Evolutionary conservation across 148 eudicot species (phyloP).

Genomic region (Beta vulgaris): DNA sequence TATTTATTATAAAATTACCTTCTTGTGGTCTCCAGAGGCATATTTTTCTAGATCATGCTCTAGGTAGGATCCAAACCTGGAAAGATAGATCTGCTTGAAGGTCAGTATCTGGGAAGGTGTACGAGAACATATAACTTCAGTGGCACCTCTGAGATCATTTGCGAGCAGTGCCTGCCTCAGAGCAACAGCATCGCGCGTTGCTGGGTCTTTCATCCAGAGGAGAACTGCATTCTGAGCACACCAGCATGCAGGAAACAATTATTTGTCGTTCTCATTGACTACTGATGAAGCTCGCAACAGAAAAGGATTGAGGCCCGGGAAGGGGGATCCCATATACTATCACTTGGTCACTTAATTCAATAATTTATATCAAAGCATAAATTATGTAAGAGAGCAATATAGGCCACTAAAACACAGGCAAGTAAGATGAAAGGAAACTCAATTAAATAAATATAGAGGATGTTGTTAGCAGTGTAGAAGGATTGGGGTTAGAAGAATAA

Average conservation of each 20-base stretch:
- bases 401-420: not conserved
- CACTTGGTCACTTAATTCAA: not conserved
- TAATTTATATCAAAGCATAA: not conserved
- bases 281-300: not conserved
- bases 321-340: not conserved
- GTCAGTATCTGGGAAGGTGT: constrained; percentile 68
- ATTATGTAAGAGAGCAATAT: not conserved
- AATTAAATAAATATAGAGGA: not conserved
- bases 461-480: not conserved
- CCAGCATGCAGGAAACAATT: not conserved
- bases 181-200: constrained; percentile 68
- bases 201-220: constrained; percentile 78
- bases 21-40: constrained; percentile 62
- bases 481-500: not conserved
- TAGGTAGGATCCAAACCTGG: constrained; percentile 48
- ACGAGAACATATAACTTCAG: constrained; percentile 83
- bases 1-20: constrained; percentile 34
- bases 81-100: constrained; percentile 54
- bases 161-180: constrained; percentile 49
- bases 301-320: not conserved
- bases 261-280: not conserved
- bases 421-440: no score
- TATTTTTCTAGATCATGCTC: constrained; percentile 63
- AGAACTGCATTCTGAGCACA: constrained; percentile 54
- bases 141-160: constrained; percentile 50